Percentiles rank a stretch among this genome's conserved stretches.
These are phyloP conservation scores for Vicia faba DNA, from an alignment of 306 rosid species.

Conservation along the genomic window DNA sequence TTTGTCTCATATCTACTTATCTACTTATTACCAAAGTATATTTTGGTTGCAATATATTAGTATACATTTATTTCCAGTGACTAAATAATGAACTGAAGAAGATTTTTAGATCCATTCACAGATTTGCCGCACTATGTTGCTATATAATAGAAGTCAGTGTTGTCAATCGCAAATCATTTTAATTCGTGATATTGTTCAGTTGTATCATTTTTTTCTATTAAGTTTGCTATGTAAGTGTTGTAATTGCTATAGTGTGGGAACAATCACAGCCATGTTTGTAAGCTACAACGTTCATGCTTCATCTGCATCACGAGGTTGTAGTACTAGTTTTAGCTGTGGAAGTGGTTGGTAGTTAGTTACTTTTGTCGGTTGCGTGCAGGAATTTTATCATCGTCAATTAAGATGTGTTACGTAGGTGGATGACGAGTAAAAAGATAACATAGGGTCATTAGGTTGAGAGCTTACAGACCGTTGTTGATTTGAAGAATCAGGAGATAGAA, in stretches of 20 bases:
- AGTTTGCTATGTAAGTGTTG: too few species aligned
- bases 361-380: constrained; percentile 54
- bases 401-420: constrained; percentile 32
- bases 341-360: constrained; percentile 14
- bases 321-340: neutral
- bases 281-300: constrained; percentile 9
- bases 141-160: constrained; percentile 3
- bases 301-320: constrained; percentile 14
- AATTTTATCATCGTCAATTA: constrained; percentile 67
- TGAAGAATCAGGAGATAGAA: too few species aligned
- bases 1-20: constrained; percentile 7
- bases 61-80: constrained; percentile 4
- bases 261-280: neutral
- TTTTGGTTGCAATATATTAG: constrained; percentile 10
- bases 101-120: neutral
- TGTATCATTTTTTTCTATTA: neutral
- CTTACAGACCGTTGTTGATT: too few species aligned
- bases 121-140: neutral
- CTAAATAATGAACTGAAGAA: constrained; percentile 6
- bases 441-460: too few species aligned
- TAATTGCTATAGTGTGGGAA: too few species aligned
- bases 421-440: too few species aligned
- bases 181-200: neutral
- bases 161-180: neutral
- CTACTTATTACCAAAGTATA: constrained; percentile 5